Percentiles rank a stretch among this genome's conserved stretches.
These are phyloP conservation scores for Phialophora verrucosa DNA, from an alignment of 2,329 filamentous ascomycete genomes.

Conservation along the genomic window DNA sequence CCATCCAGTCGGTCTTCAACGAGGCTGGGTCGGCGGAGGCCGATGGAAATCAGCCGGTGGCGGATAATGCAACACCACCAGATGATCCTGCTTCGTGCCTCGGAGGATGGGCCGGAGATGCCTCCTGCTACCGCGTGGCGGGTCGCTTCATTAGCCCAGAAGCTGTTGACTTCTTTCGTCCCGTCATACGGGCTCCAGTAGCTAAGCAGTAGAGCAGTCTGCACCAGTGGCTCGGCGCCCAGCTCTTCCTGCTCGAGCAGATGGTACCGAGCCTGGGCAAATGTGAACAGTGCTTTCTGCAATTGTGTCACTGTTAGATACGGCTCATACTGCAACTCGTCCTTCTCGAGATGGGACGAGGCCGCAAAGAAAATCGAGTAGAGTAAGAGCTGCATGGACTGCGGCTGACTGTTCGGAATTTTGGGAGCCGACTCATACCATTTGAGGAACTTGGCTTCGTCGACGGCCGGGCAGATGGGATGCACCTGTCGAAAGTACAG, in stretches of 20 bases:
- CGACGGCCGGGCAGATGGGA: no score
- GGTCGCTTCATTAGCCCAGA: slow-evolving; percentile 13
- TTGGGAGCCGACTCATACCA: no score
- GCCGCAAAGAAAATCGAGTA: no score
- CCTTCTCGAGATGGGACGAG: no score
- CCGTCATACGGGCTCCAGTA: slow-evolving; percentile 13
- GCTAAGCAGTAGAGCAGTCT: slow-evolving; percentile 11
- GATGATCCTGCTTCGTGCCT: not conserved
- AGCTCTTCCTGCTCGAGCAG: not conserved
- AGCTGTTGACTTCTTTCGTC: slow-evolving; percentile 8
- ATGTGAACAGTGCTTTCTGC: not conserved
- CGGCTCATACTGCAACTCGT: no score
- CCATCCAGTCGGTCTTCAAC: not conserved
- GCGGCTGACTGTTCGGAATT: no score
- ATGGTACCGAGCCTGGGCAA: slow-evolving; percentile 1
- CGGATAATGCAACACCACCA: slow-evolving; percentile 10
- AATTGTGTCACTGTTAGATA: not conserved
- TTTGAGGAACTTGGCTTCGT: no score
- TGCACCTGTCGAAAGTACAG: no score
- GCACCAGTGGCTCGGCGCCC: slow-evolving; percentile 6
- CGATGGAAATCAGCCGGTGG: not conserved
- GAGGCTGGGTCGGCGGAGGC: slow-evolving; percentile 6
- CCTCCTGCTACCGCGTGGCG: not conserved
- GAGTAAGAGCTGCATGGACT: no score
- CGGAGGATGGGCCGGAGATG: not conserved